These are phyloP conservation scores for Phytophthora nicotianae DNA, from an alignment of 352 stramenopile genomes.

Conservation along the genomic window DNA sequence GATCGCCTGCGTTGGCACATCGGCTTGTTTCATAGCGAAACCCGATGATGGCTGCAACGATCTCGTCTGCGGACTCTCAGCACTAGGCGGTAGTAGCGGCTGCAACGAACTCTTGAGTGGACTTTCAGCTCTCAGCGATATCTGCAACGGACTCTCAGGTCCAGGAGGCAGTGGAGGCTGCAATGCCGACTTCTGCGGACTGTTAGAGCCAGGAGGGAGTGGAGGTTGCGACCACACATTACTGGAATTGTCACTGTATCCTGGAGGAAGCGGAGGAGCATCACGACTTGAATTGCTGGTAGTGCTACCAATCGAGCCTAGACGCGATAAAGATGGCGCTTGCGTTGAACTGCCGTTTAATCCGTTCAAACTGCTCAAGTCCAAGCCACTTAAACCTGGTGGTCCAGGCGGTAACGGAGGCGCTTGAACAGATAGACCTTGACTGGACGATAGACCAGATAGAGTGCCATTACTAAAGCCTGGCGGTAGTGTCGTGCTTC, in stretches of 20 bases:
- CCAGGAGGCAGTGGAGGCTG: constrained; percentile 15
- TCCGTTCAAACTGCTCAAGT: constrained; percentile 30
- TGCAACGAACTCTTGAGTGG: constrained; percentile 20
- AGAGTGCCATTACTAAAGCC: constrained; percentile 29
- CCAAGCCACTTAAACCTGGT: constrained; percentile 22
- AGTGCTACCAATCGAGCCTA: constrained; percentile 37
- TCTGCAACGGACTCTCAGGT: constrained; percentile 20
- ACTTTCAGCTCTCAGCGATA: constrained; percentile 23
- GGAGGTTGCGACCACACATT: constrained; percentile 34
- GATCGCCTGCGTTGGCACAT: constrained; percentile 31
- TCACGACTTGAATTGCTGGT: constrained; percentile 31
- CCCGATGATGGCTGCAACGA: constrained; percentile 7
- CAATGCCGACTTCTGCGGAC: constrained; percentile 20
- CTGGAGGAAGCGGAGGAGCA: constrained; percentile 21
- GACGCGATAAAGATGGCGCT: constrained; percentile 32
- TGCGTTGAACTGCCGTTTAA: constrained; percentile 22
- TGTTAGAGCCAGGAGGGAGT: constrained; percentile 20
- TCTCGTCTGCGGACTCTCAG: constrained; percentile 26
- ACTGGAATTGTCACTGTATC: constrained; percentile 32
- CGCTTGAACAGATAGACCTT: constrained; percentile 23
- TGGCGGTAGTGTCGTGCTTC: constrained; percentile 10
- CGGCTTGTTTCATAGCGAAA: constrained; percentile 22
- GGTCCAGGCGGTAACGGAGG: constrained; percentile 17
- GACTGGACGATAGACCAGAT: constrained; percentile 19
- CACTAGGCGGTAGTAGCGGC: constrained; percentile 16